Evolutionary conservation across 2,329 filamentous ascomycete genomes (phyloP), one percentile per base, ranked within the genome.

Genomic region (Trichophaea hybrida): DNA sequence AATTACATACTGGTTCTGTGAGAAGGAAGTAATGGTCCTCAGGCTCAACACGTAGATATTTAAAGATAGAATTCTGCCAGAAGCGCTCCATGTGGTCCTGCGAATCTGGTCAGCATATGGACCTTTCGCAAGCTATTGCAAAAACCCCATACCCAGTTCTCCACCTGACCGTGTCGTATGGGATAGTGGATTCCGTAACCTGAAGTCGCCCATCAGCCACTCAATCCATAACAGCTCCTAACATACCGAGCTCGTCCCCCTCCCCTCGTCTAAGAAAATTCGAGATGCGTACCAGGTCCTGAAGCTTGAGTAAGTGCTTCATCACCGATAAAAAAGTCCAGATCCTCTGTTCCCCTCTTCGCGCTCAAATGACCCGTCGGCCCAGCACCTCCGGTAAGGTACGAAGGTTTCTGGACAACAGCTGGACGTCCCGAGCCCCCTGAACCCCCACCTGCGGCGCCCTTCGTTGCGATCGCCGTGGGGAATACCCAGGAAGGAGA

Each of bases 31-130:
- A 90, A 74, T 98, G 93, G 72, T 98, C 93, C 75, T 98, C 93
- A 34, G 93, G 93, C 75, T 98, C 93, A 67, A 98, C 93, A 69
- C 93, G 83, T 57, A 98, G 80, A 72, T 98, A 98, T 74, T 98
- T 98, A 82, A 98, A 98, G 75, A 98, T 98, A 65, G 93, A 98
- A 77, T 97, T 97, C 67, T 94, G 97, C 93, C 93, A 98, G 77
- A 97, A 98, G 65, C 93, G 85, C 74, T 98, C 93, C 93, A 98
- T 98, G 70, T 96, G 88, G 75, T 98, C 93, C 87, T 93, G 67
- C 5, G 58, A 63, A 49, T 33, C 43, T 5, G n/a, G 24, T 57
- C 55, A 57, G 55, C 53, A 50, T 32, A 24, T n/a, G 43, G 37
- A 54, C 17, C 34, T 10, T 55, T 31, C 48, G 53, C 33, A 57